Evolutionary conservation across 2,329 filamentous ascomycete genomes (phyloP).

Genomic region (Fusarium beomiforme): DNA sequence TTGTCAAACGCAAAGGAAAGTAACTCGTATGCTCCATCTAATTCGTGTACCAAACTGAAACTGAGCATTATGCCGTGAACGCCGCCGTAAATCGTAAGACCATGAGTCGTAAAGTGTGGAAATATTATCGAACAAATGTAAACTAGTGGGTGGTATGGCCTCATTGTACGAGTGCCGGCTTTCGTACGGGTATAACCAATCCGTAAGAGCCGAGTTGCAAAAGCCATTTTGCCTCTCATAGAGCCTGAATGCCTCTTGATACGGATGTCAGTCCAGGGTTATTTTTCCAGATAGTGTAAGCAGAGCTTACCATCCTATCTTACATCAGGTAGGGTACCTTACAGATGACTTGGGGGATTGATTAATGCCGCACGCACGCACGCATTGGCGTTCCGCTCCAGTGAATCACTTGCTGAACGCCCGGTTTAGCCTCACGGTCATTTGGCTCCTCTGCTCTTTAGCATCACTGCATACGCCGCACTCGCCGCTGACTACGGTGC

Average conservation of each 20-base stretch:
- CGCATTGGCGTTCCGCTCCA: neutral
- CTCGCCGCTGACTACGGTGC: conserved; percentile 36
- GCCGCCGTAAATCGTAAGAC: conserved; percentile 28
- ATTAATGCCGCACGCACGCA: conserved; percentile 15
- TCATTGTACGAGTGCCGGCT: neutral
- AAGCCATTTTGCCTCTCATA: neutral
- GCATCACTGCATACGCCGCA: conserved; percentile 39
- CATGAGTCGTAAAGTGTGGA: conserved; percentile 31
- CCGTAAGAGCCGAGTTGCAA: conserved; percentile 1
- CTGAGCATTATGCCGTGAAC: conserved; percentile 15
- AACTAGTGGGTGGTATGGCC: neutral
- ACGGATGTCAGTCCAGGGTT: conserved; percentile 5
- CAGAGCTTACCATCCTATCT: conserved; percentile 15
- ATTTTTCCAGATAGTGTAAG: conserved; percentile 8
- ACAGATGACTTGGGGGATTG: neutral
- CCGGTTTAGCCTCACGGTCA: conserved; percentile 36
- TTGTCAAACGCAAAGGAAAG: conserved; percentile 7
- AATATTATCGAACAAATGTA: neutral
- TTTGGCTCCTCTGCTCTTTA: conserved; percentile 33
- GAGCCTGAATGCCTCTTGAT: conserved; percentile 2
- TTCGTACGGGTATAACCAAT: neutral
- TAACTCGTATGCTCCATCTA: conserved; percentile 15
- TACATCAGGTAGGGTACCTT: conserved; percentile 6
- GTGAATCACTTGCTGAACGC: conserved; percentile 36
- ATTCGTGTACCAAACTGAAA: conserved; percentile 16